phyloP scores from a whole-genome alignment of 352 stramenopile species.

The Plasmopara halstedii region DNA sequence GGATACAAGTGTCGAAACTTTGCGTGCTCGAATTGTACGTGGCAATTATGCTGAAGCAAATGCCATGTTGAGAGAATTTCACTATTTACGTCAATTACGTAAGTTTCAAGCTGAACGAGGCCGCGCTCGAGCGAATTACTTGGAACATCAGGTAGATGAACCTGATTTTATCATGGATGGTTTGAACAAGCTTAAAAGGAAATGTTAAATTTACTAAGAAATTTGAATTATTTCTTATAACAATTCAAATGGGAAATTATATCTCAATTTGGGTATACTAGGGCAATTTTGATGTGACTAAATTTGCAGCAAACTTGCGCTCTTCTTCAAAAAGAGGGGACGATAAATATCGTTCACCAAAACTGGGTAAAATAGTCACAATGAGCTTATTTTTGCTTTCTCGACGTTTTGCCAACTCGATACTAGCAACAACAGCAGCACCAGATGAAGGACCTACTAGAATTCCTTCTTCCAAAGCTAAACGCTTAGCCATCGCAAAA shows the following conservation, averaged over 20 bases:
- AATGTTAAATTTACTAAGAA: too few relatives aligned
- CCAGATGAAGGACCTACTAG: conserved; percentile 82
- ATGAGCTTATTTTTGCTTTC: conserved; percentile 85
- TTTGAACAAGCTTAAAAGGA: neutral
- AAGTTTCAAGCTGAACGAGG: conserved; percentile 62
- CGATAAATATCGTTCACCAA: conserved; percentile 85
- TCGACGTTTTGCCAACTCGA: conserved; percentile 73
- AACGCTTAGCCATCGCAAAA: conserved; percentile 82
- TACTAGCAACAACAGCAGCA: conserved; percentile 73
- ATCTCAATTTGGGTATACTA: too few relatives aligned
- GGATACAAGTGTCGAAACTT: conserved; percentile 18
- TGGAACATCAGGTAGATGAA: neutral
- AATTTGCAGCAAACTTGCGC: conserved; percentile 57
- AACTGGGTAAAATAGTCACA: conserved; percentile 86
- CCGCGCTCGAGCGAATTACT: conserved; percentile 33
- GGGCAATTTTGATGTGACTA: conserved; percentile 25
- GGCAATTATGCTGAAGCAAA: conserved; percentile 45
- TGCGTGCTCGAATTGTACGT: conserved; percentile 10
- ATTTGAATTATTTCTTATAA: too few relatives aligned
- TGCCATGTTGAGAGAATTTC: conserved; percentile 55
- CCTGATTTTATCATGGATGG: neutral
- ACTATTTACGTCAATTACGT: conserved; percentile 67
- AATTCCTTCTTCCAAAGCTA: conserved; percentile 80
- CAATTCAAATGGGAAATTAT: too few relatives aligned
- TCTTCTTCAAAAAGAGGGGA: conserved; percentile 75